Evolutionary conservation across 257 asterid species (phyloP), one percentile per base, ranked within the genome.

Genomic region (Leonotis leonurus): DNA sequence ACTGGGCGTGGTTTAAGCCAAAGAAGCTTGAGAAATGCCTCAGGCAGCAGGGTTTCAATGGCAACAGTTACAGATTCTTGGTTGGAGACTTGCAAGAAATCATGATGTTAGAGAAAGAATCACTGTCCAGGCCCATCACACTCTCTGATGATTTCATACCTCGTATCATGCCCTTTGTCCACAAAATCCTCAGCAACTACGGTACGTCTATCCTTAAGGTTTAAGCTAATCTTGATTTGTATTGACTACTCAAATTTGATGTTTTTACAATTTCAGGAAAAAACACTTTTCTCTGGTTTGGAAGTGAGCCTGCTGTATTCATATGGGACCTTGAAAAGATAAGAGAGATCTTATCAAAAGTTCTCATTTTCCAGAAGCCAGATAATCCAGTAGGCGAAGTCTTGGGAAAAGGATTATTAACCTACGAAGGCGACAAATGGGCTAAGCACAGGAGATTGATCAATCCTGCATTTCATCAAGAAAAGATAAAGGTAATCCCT

Each of bases 401-500:
- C 30, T 56, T 74, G 30, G 78, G 70, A 13, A 32, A 11, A 70
- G 95, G 91, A 30, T 4, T 83, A 22, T 77, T 56, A 1, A 14
- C 30, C 32, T 65, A 77, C 17, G 85, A 85, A 21, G 52, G 56
- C 0, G 81, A 85, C 13, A 78, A 80, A 76, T 85, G 89, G 89
- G 80, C 87, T 2, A 85, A 80, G 68, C 89, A 82, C 29, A 75
- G 83, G 26, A 75, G 72, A 40, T 43, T 78, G 17, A 72, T 85
- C 59, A 82, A 74, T 58, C 83, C 93, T 51, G 87, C 83, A 24
- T 85, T 85, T 64, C 86, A 85, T 24, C 26, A 51, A 0, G 83
- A 82, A 17, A 85, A 78, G 49, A 13, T 85, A 0, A 80, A 82
- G 85, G 89, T 78, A 17, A 12, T 10, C 13, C 36, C n/a, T n/a